Conservation (phyloP, 2,329 filamentous ascomycete species). For the Pseudodiploospora longispora region DNA sequence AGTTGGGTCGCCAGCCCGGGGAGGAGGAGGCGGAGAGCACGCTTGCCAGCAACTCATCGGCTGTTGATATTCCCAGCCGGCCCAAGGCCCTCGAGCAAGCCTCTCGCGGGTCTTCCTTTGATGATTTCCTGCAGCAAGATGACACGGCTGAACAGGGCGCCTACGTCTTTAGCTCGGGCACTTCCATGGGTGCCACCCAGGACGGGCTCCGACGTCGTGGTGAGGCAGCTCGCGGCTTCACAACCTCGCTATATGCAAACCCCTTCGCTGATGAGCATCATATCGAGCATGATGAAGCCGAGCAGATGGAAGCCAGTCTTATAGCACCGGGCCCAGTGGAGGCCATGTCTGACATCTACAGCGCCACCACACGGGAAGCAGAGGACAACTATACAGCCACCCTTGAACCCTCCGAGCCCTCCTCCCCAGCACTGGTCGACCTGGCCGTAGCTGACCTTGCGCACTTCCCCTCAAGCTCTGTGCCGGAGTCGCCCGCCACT, state of each 20-base stretch:
- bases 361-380: conserved; percentile 40
- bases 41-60: too few species aligned
- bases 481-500: conserved; percentile 16
- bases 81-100: neutral
- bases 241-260: conserved; percentile 42
- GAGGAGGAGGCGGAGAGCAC: too few species aligned
- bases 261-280: conserved; percentile 52
- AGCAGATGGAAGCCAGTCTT: conserved; percentile 29
- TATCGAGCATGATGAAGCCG: conserved; percentile 40
- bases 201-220: conserved; percentile 42
- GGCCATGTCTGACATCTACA: conserved; percentile 47
- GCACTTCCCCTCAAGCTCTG: conserved; percentile 8
- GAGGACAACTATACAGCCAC: conserved; percentile 17
- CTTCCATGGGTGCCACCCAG: conserved; percentile 32
- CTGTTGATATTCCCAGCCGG: too few species aligned
- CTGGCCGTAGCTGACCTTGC: conserved; percentile 14
- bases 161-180: conserved; percentile 50
- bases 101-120: conserved; percentile 40
- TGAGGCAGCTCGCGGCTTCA: conserved; percentile 38
- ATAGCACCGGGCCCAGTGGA: conserved; percentile 40
- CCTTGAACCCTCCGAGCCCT: conserved; percentile 15
- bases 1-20: conserved; percentile 15
- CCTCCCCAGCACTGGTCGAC: conserved; percentile 25
- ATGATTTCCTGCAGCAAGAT: conserved; percentile 50
- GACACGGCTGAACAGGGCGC: conserved; percentile 43